A percentile compares a stretch with the other conserved stretches of the same genome.
These are phyloP conservation scores for Phytophthora pistaciae DNA, from an alignment of 352 stramenopile genomes.

Conservation along the genomic window DNA sequence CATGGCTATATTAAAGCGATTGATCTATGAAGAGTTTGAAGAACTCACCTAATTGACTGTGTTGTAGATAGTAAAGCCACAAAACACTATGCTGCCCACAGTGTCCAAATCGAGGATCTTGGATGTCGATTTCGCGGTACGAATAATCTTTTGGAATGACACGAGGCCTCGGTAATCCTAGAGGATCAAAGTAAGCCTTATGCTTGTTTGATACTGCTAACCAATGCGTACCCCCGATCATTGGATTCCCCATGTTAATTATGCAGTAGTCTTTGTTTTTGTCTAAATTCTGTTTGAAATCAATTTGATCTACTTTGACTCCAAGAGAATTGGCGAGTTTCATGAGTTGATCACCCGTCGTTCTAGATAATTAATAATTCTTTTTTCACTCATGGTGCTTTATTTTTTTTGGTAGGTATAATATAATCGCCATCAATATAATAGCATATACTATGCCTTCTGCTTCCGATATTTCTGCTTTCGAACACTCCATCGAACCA, in stretches of 20 bases:
- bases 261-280: slow-evolving; percentile 9
- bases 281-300: slow-evolving; percentile 1
- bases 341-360: slow-evolving; percentile 8
- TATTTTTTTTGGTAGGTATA: background rate
- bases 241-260: background rate
- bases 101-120: background rate
- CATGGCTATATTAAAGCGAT: background rate
- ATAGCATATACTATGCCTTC: background rate
- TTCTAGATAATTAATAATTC: slow-evolving; percentile 10
- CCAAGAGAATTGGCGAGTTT: slow-evolving; percentile 10
- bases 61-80: slow-evolving; percentile 12
- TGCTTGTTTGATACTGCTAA: background rate
- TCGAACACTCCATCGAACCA: slow-evolving; percentile 13
- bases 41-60: too few relatives aligned
- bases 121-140: background rate
- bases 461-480: slow-evolving; percentile 12
- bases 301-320: slow-evolving; percentile 11
- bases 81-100: background rate
- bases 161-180: background rate
- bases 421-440: background rate
- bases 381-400: background rate
- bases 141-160: slow-evolving; percentile 8
- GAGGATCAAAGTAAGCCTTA: slow-evolving; percentile 1
- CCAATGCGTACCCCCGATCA: background rate
- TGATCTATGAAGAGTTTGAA: background rate